Conservation (phyloP, 2,329 filamentous ascomycete genomes). For the Calonectria pteridis region DNA sequence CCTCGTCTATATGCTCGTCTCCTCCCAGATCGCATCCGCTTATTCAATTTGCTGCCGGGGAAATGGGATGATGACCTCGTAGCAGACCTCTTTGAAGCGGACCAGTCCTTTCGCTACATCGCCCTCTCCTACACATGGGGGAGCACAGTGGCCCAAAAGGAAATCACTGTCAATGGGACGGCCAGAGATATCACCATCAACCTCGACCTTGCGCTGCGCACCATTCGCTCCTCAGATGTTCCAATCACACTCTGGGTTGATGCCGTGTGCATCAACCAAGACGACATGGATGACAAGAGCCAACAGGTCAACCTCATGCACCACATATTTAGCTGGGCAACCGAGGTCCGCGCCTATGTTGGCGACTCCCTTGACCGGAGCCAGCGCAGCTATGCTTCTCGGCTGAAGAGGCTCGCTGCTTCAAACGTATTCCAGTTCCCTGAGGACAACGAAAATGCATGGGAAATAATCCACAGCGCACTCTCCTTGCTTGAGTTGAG, state of each 20-base stretch:
- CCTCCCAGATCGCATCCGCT: constrained; percentile 24
- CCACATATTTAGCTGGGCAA: constrained; percentile 39
- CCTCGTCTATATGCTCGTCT: constrained; percentile 24
- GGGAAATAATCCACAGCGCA: constrained; percentile 12
- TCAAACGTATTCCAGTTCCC: constrained; percentile 25
- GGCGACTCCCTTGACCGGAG: constrained; percentile 25
- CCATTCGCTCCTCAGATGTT: constrained; percentile 34
- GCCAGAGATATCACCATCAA: constrained; percentile 41
- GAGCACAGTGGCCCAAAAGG: constrained; percentile 27
- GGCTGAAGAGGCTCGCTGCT: constrained; percentile 20
- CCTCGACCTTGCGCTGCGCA: constrained; percentile 44
- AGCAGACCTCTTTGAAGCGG: constrained; percentile 32
- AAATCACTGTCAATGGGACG: constrained; percentile 39
- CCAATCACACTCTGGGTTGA: constrained; percentile 41
- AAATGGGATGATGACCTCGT: constrained; percentile 29
- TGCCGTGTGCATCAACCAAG: constrained; percentile 44
- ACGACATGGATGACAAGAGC: constrained; percentile 39
- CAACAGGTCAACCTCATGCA: constrained; percentile 40
- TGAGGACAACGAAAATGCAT: neutral
- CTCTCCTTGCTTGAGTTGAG: constrained; percentile 21
- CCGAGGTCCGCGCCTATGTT: constrained; percentile 32
- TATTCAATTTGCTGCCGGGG: constrained; percentile 29
- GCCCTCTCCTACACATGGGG: constrained; percentile 48
- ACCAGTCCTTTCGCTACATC: constrained; percentile 31
- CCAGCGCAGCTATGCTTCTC: constrained; percentile 14